Evolutionary conservation across 2,329 filamentous ascomycete species (phyloP).

Genomic region (Claviceps quebecensis): DNA sequence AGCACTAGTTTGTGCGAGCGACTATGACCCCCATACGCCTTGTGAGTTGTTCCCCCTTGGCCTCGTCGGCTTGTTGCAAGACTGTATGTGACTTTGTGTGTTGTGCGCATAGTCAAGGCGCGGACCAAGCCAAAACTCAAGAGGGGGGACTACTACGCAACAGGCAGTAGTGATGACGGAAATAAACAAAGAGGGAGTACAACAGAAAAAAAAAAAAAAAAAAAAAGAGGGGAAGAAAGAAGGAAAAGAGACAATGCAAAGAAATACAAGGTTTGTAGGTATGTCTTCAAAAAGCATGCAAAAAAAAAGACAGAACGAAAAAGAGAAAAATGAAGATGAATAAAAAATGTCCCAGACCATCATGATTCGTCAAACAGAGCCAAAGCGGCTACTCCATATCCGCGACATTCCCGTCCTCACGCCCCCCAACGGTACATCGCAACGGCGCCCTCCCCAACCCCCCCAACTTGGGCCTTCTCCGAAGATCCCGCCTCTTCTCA

Average conservation of each 20-base stretch:
- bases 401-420: neutral
- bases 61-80: too few species aligned
- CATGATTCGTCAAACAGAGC: neutral
- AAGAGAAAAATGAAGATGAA: neutral
- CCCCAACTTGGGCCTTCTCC: neutral
- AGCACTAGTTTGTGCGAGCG: too few species aligned
- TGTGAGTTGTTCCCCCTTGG: too few species aligned
- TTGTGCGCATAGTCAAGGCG: too few species aligned
- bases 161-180: neutral
- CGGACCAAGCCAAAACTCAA: too few species aligned
- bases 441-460: neutral
- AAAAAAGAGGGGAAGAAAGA: neutral
- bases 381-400: neutral
- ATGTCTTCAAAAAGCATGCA: neutral
- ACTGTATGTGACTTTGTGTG: too few species aligned
- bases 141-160: too few species aligned
- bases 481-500: neutral
- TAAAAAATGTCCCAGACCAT: neutral
- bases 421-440: neutral
- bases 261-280: neutral
- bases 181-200: neutral
- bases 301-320: neutral
- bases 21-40: too few species aligned
- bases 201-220: neutral
- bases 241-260: neutral